Base-by-base conservation (phyloP, 2,329 filamentous ascomycete genomes). In the Akanthomyces uredinophilus region DNA sequence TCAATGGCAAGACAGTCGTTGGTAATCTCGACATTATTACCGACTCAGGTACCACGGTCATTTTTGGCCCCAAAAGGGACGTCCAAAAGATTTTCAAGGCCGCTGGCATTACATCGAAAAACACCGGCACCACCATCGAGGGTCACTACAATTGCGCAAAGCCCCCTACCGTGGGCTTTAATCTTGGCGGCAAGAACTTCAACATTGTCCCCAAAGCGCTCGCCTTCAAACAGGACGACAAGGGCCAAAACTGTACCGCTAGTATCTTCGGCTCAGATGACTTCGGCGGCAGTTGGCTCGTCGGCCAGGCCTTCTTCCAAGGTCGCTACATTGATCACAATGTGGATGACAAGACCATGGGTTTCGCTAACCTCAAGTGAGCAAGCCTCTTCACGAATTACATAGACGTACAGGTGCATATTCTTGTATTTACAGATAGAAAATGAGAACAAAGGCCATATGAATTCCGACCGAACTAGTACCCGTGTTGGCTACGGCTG, bases 271-370 rank as follows among this genome's bases (percentile, higher is more conserved):
- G 66, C 10, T 57, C 60, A 4, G 11, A 24, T 14, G 27, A 44
- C 4, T 66, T 65, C 59, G 66, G 66, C 32, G 49, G 18, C 53
- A 60, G 14, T 20, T 68, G 66, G 66, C 37, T 66, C 24, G 57
- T 68, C 14, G 66, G 66, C n/a, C 66, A 68, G 62, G 59, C 66
- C 11, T 68, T 68, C 47, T 68, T 68, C 24, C 66, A 66, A 56
- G 65, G 66, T 8, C 59, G 63, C 52, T 68, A 68, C 49, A 63
- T 68, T 58, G 66, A 68, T 35, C 66, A 67, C 58, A 65, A 66
- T 13, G 32, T 63, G 11, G 57, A 59, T 10, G 62, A 56, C 18
- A 47, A 53, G 3, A 66, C 65, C 3, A 66, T 63, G 52, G 60
- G 63, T 18, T 60, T 63, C 75, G 62, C 62, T 14, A 7, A 64